Percentiles rank a stretch among this genome's conserved stretches.
Evolutionary conservation across 192 early-diverging fungal genomes (phyloP).

Genomic region (Coemansia sp.): DNA sequence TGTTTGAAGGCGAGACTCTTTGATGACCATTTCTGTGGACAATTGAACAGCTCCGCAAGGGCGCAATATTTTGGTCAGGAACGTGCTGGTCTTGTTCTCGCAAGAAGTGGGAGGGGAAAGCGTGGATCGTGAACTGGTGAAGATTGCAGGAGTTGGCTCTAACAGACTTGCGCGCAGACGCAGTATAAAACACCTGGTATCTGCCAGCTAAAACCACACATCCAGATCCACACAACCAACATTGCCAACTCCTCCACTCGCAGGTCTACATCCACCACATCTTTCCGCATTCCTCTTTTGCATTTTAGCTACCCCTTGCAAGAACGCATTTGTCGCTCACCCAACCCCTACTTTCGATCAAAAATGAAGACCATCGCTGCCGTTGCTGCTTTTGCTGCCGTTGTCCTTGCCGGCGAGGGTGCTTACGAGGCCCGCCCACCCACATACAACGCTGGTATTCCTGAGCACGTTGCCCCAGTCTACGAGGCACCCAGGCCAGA

Average conservation of each 20-base stretch:
- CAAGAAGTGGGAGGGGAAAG: neutral
- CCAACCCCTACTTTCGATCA: neutral
- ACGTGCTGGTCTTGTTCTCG: neutral
- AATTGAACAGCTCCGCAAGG: neutral
- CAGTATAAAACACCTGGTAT: conserved; percentile 1
- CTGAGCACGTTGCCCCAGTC: conserved; percentile 21
- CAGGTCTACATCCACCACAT: neutral
- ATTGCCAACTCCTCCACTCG: neutral
- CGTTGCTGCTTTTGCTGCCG: conserved; percentile 27
- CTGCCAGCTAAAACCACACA: neutral
- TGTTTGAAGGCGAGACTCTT: neutral
- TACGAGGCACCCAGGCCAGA: conserved; percentile 18
- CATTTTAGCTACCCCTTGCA: neutral
- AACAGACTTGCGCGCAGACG: neutral
- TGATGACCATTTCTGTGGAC: neutral
- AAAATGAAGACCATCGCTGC: conserved; percentile 49
- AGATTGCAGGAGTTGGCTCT: too few relatives aligned
- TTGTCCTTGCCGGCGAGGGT: conserved; percentile 37
- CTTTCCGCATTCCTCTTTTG: neutral
- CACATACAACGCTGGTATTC: conserved; percentile 9
- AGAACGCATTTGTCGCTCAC: neutral
- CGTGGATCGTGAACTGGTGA: too few relatives aligned
- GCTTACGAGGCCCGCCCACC: conserved; percentile 31
- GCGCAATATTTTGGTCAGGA: neutral
- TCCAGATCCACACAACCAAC: neutral